Conservation (phyloP, 768 basidiomycete species). For the Lanmaoa rubissima region DNA sequence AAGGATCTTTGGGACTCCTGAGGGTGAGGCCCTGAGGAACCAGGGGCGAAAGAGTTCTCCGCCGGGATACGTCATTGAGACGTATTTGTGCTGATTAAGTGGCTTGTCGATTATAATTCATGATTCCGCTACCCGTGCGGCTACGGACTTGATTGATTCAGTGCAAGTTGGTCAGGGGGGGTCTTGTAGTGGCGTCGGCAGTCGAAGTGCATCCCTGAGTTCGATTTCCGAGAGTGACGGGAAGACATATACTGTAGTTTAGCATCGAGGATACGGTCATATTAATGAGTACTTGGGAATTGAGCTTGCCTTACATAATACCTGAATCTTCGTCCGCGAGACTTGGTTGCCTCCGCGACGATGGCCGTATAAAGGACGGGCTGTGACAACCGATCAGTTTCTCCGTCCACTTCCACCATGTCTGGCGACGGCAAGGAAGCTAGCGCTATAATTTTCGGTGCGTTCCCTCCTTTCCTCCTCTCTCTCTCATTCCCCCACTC, state of each 20-base stretch:
- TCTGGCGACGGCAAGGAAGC: constrained; percentile 42
- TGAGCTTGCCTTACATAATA: constrained; percentile 14
- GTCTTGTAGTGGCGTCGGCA: too few relatives aligned
- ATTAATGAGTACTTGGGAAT: not conserved
- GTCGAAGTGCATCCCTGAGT: too few relatives aligned
- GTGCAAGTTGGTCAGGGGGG: too few relatives aligned
- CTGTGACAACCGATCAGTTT: constrained; percentile 23
- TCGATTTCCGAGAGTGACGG: too few relatives aligned
- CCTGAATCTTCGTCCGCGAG: constrained; percentile 1
- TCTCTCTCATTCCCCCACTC: not conserved
- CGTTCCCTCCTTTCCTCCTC: constrained; percentile 24
- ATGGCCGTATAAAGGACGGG: constrained; percentile 25
- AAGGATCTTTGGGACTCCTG: constrained; percentile 16
- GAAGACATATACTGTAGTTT: not conserved
- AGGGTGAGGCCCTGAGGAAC: too few relatives aligned
- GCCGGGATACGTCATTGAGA: not conserved
- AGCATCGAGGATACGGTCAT: not conserved
- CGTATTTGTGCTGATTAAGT: constrained; percentile 13
- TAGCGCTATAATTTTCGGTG: constrained; percentile 76
- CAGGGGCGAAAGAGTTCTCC: not conserved
- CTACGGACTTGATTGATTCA: not conserved
- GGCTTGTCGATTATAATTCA: constrained; percentile 1
- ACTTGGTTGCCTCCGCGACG: constrained; percentile 27
- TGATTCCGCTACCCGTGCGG: not conserved
- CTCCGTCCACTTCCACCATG: constrained; percentile 30